phyloP scores from a whole-genome alignment of 2,329 filamentous ascomycete genomes.

The Basipetospora chlamydospora region DNA sequence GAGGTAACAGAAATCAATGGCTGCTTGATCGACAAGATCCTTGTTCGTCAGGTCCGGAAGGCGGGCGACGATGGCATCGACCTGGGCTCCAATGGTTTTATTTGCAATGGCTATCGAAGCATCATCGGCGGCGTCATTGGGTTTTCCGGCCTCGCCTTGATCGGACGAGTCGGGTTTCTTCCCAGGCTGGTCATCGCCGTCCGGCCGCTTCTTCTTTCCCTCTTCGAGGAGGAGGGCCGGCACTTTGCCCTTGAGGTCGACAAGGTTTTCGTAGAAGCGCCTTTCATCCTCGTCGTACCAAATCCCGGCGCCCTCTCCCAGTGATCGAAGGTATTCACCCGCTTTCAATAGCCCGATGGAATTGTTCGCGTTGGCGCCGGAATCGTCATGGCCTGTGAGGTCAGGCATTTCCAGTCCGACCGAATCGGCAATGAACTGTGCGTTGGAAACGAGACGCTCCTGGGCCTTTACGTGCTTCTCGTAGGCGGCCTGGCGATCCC shows the following conservation, averaged over 20 bases:
- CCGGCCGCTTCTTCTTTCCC: conserved; percentile 80
- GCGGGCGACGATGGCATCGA: conserved; percentile 74
- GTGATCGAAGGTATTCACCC: conserved; percentile 79
- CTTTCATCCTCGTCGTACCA: conserved; percentile 98
- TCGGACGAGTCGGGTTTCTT: conserved; percentile 52
- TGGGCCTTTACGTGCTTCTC: conserved; percentile 88
- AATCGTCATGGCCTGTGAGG: conserved; percentile 66
- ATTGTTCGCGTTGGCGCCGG: conserved; percentile 49
- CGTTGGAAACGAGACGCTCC: conserved; percentile 79
- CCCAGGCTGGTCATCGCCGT: conserved; percentile 67
- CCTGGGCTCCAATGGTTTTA: conserved; percentile 93
- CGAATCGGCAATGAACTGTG: conserved; percentile 78
- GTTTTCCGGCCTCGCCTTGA: conserved; percentile 32
- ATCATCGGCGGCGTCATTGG: conserved; percentile 50
- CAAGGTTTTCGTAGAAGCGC: conserved; percentile 93
- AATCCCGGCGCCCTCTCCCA: conserved; percentile 82
- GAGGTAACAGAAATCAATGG: conserved; percentile 93
- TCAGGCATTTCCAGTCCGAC: conserved; percentile 89
- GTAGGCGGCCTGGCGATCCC: conserved; percentile 89
- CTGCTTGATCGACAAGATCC: conserved; percentile 79
- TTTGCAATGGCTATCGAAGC: conserved; percentile 90
- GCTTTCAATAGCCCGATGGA: conserved; percentile 89
- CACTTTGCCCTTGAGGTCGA: conserved; percentile 90
- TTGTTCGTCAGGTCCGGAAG: conserved; percentile 88
- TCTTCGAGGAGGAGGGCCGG: conserved; percentile 89